Evolutionary conservation across 352 stramenopile species (phyloP), one percentile per base, ranked within the genome.

Genomic region (Nothophytophthora sp.): DNA sequence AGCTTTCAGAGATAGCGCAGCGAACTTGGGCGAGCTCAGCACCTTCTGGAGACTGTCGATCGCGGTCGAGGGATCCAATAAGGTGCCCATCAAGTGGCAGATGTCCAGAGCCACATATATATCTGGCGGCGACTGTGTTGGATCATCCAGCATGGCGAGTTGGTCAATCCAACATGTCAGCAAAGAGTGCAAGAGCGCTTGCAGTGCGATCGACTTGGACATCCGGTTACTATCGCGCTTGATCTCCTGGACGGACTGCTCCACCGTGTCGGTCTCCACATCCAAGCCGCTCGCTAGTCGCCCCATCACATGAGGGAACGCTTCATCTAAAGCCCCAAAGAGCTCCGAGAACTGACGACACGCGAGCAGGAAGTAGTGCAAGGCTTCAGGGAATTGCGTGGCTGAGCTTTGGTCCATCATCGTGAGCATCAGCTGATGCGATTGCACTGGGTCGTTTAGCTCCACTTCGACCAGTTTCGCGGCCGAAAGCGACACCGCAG

Each of bases 71-170:
- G 60, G 49, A 13, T 72, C 55, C 34, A 79, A 11, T 25, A 78
- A 60, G 8, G 63, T 36, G 18, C 48, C 40, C 74, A 82, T 78
- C 39, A 85, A 66, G 32, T 75, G 50, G 13, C 69, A 79, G 33
- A 85, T 67, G 41, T 66, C 66, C 20, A 85, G 18, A n/a, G 43
- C 68, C 20, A 76, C 38, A 51, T 63, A 81, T 34, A 85, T 56
- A 42, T 85, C 29, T 35, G 37, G 49, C 6, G 30, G 7, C 16
- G 15, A 35, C 22, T 6, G 47, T 10, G 18, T n/a, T 6, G 8
- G 5, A 2, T 32, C 40, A 5, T 57, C 24, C 20, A 44, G 27
- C 18, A 35, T 34, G 34, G 63, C 43, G 2, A 82, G 51, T 25
- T 76, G 55, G 22, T 69, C 52, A 46, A 81, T 76, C 74, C 74